Evolutionary conservation across 1,139 yeast species (phyloP), one percentile per base, ranked within the genome.

Genomic region (Schwanniomyces etchellsii): DNA sequence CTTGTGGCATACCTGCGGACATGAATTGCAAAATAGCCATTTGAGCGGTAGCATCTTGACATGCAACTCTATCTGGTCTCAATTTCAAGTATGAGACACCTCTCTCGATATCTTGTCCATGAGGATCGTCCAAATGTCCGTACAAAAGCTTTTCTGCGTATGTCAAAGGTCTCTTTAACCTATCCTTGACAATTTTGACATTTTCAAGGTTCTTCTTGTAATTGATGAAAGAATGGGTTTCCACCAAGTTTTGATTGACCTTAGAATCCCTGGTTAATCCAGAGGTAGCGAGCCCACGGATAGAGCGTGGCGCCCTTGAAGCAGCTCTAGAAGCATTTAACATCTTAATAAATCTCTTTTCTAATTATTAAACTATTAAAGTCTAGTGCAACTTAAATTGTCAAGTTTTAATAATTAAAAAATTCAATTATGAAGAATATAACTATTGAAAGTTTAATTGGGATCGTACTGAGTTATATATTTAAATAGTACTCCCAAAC

Each of bases 11-110:
- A 55, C 94, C 94, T 45, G 96, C 96, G 47, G 95, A 82, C 96
- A 89, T 89, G 67, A 89, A 89, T 74, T 91, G 98, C 59, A 91
- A 74, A 53, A 91, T 85, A 46, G 97, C 97, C 98, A 91, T 91
- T 72, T 91, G 98, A 47, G 98, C 98, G 43, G 97, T 89, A 48
- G 98, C 98, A 75, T 91, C 98, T 74, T 91, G 98, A 77, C 96
- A 89, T 39, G 98, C 97, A 51, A 91, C 97, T 71, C 98, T 85
- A 66, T 91, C 98, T 37, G 98, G 98, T 71, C 96, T 84, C 61
- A 91, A 80, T 70, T 91, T 89, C 68, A 91, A 76, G 73, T 91
- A 91, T 25, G 96, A 83, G 39, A 82, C 84, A 70, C 98, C 98
- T 68, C 97, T 84, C 70, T 82, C 84, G 51, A 89, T 88, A 41